Percentiles rank a stretch among this genome's conserved stretches.
Evolutionary conservation across 2,329 filamentous ascomycete genomes (phyloP).

Genomic region (Scedosporium minutisporum): DNA sequence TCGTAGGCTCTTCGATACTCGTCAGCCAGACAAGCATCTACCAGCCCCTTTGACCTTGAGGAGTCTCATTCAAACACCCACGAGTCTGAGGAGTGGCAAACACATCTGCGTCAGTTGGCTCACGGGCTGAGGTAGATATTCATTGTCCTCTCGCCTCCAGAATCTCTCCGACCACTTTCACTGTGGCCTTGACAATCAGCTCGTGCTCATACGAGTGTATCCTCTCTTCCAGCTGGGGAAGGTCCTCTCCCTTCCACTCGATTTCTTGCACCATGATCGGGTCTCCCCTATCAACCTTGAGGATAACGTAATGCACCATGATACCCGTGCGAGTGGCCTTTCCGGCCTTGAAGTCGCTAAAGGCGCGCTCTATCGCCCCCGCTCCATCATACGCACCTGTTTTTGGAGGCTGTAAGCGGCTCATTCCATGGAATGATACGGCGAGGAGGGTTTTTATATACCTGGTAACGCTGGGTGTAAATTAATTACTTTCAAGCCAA

Average conservation of each 20-base stretch:
- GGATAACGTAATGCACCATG: constrained; percentile 81
- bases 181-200: constrained; percentile 67
- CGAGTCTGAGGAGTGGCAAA: neutral
- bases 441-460: constrained; percentile 6
- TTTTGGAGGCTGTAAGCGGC: neutral
- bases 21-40: too few species aligned
- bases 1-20: too few species aligned
- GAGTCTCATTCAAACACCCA: neutral
- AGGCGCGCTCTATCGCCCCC: constrained; percentile 69
- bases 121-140: neutral
- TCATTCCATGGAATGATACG: neutral
- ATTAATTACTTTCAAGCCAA: constrained; percentile 65
- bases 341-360: constrained; percentile 56
- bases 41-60: too few species aligned
- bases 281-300: constrained; percentile 69
- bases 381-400: constrained; percentile 66
- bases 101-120: neutral
- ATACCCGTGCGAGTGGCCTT: constrained; percentile 65
- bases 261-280: constrained; percentile 65
- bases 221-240: constrained; percentile 58
- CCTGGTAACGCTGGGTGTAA: constrained; percentile 51
- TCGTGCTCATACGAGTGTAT: constrained; percentile 71
- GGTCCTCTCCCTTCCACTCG: constrained; percentile 50
- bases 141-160: constrained; percentile 9
- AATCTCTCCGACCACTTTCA: constrained; percentile 33